A percentile compares a stretch with the other conserved stretches of the same genome.
Conservation (phyloP, 371 early-diverging fungal species). For the Fennellomyces sp. region DNA sequence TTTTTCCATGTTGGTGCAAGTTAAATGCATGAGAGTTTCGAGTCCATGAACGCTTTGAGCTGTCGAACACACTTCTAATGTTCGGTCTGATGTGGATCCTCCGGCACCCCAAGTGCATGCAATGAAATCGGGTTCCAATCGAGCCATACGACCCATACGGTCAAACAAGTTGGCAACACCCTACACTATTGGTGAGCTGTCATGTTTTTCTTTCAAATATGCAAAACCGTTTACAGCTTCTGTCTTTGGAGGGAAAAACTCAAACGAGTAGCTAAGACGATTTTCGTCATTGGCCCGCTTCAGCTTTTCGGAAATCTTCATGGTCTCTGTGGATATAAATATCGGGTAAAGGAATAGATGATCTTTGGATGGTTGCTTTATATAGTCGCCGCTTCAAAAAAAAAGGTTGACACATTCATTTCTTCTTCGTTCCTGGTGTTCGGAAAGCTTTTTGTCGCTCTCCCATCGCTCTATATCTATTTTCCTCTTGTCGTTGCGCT, state of each 20-base stretch:
- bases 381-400: neutral
- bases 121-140: constrained; percentile 84
- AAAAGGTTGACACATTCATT: neutral
- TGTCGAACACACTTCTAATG: constrained; percentile 80
- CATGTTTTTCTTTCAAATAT: neutral
- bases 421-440: neutral
- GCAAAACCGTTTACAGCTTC: constrained; percentile 68
- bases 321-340: constrained; percentile 16
- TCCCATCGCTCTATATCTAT: constrained; percentile 41
- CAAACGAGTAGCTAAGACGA: constrained; percentile 80
- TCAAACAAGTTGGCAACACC: constrained; percentile 91
- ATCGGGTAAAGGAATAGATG: neutral
- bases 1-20: constrained; percentile 96
- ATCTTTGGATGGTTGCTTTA: neutral
- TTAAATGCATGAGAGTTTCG: constrained; percentile 94
- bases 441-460: constrained; percentile 21
- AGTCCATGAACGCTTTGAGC: constrained; percentile 87
- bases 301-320: constrained; percentile 68
- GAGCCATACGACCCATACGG: constrained; percentile 89
- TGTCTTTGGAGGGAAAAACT: constrained; percentile 98
- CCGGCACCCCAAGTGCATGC: constrained; percentile 98
- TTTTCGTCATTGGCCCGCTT: constrained; percentile 36
- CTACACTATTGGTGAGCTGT: too few species aligned
- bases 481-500: constrained; percentile 36
- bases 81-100: constrained; percentile 87